Evolutionary conservation across 2,329 filamentous ascomycete species (phyloP).

Genomic region (Pseudocercospora macadamiae): DNA sequence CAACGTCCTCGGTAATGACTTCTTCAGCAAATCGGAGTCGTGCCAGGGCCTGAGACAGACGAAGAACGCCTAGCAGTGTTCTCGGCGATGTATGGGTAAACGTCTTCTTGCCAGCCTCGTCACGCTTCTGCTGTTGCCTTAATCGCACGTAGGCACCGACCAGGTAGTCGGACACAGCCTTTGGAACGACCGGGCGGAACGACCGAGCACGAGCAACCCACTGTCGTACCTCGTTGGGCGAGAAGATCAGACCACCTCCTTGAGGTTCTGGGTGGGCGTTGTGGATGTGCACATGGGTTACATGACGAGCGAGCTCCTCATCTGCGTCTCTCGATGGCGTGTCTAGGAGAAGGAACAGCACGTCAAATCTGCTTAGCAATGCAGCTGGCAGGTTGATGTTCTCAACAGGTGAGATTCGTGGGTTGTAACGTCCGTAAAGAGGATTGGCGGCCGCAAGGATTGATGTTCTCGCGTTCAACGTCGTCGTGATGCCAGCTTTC

Average conservation of each 20-base stretch:
- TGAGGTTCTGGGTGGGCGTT: conserved; percentile 80
- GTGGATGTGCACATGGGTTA: conserved; percentile 96
- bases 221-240: conserved; percentile 88
- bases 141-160: conserved; percentile 95
- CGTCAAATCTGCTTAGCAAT: conserved; percentile 92
- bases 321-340: conserved; percentile 87
- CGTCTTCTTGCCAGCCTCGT: conserved; percentile 87
- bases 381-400: conserved; percentile 99
- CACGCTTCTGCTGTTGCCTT: conserved; percentile 86
- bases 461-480: conserved; percentile 84
- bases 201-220: conserved; percentile 93
- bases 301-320: conserved; percentile 91
- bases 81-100: conserved; percentile 93
- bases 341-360: conserved; percentile 95
- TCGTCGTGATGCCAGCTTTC: conserved; percentile 94
- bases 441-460: conserved; percentile 94
- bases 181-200: conserved; percentile 84
- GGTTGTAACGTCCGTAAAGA: conserved; percentile 97
- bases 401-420: conserved; percentile 92
- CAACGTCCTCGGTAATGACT: conserved; percentile 89
- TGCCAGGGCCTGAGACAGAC: conserved; percentile 90
- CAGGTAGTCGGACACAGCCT: conserved; percentile 89
- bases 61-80: conserved; percentile 88
- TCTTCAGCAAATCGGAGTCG: conserved; percentile 84
- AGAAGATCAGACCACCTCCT: conserved; percentile 74